Evolutionary conservation across 2,329 filamentous ascomycete genomes (phyloP).

Genomic region (Cadophora sp.): DNA sequence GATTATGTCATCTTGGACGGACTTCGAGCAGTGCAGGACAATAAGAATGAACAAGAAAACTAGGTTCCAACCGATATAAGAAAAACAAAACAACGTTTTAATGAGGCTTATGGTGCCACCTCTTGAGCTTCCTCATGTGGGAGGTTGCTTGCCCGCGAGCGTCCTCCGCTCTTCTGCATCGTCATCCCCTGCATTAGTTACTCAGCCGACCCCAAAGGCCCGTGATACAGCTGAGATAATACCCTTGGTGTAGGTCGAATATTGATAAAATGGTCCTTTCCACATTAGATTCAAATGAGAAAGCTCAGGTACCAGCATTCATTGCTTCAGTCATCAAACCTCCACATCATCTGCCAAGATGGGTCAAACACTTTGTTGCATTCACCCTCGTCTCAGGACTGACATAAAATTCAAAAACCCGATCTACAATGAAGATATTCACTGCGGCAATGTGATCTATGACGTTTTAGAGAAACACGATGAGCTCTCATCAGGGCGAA

Average conservation of each 20-base stretch:
- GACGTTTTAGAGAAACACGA: neutral
- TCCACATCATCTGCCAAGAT: neutral
- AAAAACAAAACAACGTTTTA: neutral
- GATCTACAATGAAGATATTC: neutral
- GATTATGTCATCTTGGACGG: too few relatives aligned
- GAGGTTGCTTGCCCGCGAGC: neutral
- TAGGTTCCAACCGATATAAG: neutral
- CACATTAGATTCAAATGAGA: too few relatives aligned
- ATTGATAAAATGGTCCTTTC: too few relatives aligned
- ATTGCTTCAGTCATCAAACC: too few relatives aligned
- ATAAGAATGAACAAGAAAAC: neutral
- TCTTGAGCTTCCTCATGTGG: neutral
- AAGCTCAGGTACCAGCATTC: too few relatives aligned
- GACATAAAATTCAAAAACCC: neutral
- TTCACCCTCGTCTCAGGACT: neutral
- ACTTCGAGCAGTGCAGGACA: too few relatives aligned
- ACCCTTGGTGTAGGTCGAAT: too few relatives aligned
- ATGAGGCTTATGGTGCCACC: neutral
- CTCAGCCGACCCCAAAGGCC: slow-evolving; percentile 3
- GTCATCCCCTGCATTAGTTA: slow-evolving; percentile 5
- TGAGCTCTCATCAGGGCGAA: neutral
- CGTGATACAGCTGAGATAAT: neutral
- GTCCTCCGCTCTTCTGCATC: slow-evolving; percentile 7
- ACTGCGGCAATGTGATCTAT: slow-evolving; percentile 2
- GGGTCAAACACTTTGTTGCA: slow-evolving; percentile 10